Evolutionary conservation across 208 protist species (phyloP), one percentile per base, ranked within the genome.

Genomic region (Wallacemonas sp.): DNA sequence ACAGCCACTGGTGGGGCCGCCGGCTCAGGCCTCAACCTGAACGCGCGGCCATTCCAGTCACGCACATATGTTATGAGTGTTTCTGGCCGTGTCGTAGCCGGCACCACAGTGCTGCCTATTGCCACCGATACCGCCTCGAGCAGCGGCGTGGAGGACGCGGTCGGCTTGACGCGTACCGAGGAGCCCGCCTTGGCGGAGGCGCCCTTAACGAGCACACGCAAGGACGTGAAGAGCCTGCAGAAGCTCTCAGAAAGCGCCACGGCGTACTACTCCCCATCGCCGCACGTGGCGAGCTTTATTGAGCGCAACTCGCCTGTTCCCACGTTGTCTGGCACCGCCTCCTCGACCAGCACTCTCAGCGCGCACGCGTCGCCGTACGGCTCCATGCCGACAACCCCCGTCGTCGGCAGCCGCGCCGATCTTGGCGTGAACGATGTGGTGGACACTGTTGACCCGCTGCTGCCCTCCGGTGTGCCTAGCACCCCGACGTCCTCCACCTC

Each of bases 181-280:
- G n/a, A n/a, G n/a, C n/a, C n/a, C n/a, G n/a, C n/a, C n/a, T 26
- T 33, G 5, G 47, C n/a, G 12, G 26, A 21, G 0, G 6, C 49
- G 12, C 3, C 66, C 19, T 17, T 65, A 2, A 51, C 65, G n/a
- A 80, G 47, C 47, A 15, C 47, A 28, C 51, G 28, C 14, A 58
- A 58, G 19, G 51, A 2, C 24, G 21, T 31, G 6, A 34, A 15
- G 9, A 58, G 30, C 51, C 15, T 80, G 64, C 51, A 64, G 55
- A 63, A 71, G 53, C 47, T 80, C 27, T 72, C 72, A 2, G 77
- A 79, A 53, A 77, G 33, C 51, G 68, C 62, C 55, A 42, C 71
- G 12, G 44, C 61, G 24, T 55, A 55, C 33, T 82, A 82, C 62
- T 82, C 76, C 1, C 76, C 80, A 0, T 82, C 80, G 6, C 68